Base-by-base conservation (phyloP, 2,329 filamentous ascomycete genomes). In the Aspergillus sp. region DNA sequence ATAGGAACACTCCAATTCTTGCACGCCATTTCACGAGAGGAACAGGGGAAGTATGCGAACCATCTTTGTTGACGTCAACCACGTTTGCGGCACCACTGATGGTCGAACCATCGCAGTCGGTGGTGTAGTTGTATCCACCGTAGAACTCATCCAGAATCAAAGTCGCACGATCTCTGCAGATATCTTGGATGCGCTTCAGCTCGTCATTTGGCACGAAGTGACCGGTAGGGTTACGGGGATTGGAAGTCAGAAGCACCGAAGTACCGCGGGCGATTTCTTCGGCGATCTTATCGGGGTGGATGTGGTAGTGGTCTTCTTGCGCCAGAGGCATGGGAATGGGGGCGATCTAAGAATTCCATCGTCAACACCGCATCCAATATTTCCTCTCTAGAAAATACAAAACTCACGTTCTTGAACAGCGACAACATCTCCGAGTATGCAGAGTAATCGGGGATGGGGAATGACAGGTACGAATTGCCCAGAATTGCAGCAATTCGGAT, bases 341-440 rank as follows among this genome's bases (percentile, higher is more conserved):
- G 35, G 88, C 86, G 61, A 95, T 94, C 83, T 88, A 50, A 12
- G 45, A 13, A 6, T n/a, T 37, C 7, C 12, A 19, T 31, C 6
- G 11, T 27, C 33, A 12, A 9, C 33, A 19, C 12, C 19, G 4
- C 19, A 19, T 19, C 19, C 19, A 4, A 19, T 19, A 19, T 19
- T 19, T 19, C 19, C 19, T 19, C 4, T 19, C 4, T 19, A 19
- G n/a, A n/a, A n/a, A n/a, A n/a, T 19, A 19, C 19, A 19, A 6
- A 13, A 57, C 64, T 46, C 42, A 69, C 67, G 68, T 95, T 95
- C 71, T 88, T 90, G 78, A 97, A 96, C 46, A 96, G 74, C 45
- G 85, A 89, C 71, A 96, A 71, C 90, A 97, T 96, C 74, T 96
- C 90, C 62, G 94, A 95, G 75, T 97, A 97, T 2, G 91, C 91